Evolutionary conservation across 2,329 filamentous ascomycete genomes (phyloP).

Genomic region (Colletotrichum horii): DNA sequence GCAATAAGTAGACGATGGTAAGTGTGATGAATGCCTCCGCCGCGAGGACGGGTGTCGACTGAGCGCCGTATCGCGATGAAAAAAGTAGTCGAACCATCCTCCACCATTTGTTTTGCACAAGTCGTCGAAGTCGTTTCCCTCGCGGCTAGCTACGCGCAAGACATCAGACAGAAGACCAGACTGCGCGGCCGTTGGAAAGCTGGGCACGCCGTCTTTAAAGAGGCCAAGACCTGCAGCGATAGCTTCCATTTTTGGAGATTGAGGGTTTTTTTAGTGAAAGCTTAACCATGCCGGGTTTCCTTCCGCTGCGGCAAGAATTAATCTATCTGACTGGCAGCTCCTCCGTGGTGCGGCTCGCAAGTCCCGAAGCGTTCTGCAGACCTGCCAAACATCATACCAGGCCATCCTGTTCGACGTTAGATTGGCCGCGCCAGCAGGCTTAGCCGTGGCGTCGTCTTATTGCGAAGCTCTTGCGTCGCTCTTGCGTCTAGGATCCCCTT

Average conservation of each 20-base stretch:
- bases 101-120: neutral
- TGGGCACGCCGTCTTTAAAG: neutral
- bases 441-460: neutral
- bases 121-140: neutral
- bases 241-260: neutral
- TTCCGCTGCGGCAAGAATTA: neutral
- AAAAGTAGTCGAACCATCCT: conserved; percentile 11
- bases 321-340: neutral
- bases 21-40: conserved; percentile 7
- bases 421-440: neutral
- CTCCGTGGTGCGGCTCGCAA: neutral
- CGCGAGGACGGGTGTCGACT: neutral
- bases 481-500: neutral
- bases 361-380: neutral
- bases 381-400: neutral
- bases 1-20: neutral
- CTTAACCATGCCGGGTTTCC: neutral
- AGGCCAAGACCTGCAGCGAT: neutral
- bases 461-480: neutral
- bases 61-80: neutral
- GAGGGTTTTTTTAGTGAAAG: neutral
- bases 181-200: neutral
- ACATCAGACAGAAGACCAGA: neutral
- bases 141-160: neutral
- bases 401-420: conserved; percentile 4